Evolutionary conservation across 257 asterid species (phyloP), one percentile per base, ranked within the genome.

Genomic region (Nicotiana attenuata): DNA sequence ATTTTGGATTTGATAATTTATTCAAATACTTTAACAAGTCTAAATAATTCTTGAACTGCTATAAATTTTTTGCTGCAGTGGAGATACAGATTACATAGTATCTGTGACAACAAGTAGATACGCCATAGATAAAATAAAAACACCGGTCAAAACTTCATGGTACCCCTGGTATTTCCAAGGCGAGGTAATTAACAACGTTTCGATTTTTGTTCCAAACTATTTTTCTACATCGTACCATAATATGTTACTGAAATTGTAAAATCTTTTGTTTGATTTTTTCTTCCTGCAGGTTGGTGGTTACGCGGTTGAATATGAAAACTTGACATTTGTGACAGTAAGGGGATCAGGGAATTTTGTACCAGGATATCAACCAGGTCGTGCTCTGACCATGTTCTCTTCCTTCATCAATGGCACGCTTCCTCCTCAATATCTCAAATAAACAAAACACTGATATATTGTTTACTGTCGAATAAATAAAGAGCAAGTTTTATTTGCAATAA

Each of bases 71-170:
- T 28, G n/a, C 61, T 78, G 90, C 90, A 92, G 97, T 45, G 95
- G 93, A 80, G 97, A 92, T 71, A 87, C 88, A 19, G 93, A 92
- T 80, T 76, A 81, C 55, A 83, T 73, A 83, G 81, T 91, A 16
- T 87, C 97, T n/a, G 92, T 92, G 81, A 92, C 95, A 4, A 68
- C 93, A 5, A 91, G 92, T 65, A 84, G 85, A 59, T 91, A 91
- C 77, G 90, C 91, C 0, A 80, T 92, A 84, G 57, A 83, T 14
- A 91, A 92, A 68, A 84, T 92, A 1, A 89, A 84, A 14, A 29
- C 87, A 28, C 71, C 87, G 0, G 86, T 89, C 2, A 86, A 85
- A 77, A 89, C 85, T 22, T 86, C 91, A 52, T 92, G 94, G 93
- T 87, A 86, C 52, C 92, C 93, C 1, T 92, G 94, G 97, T 86